Evolutionary conservation across 2,329 filamentous ascomycete genomes (phyloP).

Genomic region (Arthrobotrys sphaeroides): DNA sequence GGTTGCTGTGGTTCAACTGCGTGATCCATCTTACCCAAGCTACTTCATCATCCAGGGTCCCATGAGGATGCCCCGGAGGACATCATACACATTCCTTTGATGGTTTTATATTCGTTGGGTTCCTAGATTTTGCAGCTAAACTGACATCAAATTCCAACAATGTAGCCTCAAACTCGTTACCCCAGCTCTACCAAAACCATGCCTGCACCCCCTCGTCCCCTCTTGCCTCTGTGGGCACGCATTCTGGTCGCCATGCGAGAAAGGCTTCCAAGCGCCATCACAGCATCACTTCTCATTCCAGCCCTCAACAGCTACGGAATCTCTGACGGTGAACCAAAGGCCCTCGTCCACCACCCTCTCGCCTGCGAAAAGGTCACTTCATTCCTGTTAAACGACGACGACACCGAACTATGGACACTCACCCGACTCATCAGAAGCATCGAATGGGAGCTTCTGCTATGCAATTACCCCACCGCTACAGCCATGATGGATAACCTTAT

Average conservation of each 20-base stretch:
- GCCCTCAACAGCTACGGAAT: slow-evolving; percentile 1
- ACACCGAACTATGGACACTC: slow-evolving; percentile 12
- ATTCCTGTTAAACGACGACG: slow-evolving; percentile 11
- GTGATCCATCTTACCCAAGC: too few species aligned
- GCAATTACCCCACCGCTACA: slow-evolving; percentile 5
- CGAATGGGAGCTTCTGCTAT: slow-evolving; percentile 37
- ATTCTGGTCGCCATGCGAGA: background rate
- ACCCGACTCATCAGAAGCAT: slow-evolving; percentile 7
- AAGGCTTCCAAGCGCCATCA: background rate
- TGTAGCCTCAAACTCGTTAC: background rate
- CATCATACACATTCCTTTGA: too few species aligned
- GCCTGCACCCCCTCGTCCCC: background rate
- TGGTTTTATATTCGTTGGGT: too few species aligned
- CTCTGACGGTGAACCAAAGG: slow-evolving; percentile 7
- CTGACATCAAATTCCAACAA: background rate
- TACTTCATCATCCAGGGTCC: too few species aligned
- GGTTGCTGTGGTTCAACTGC: too few species aligned
- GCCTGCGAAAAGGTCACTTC: slow-evolving; percentile 29
- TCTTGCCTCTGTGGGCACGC: background rate
- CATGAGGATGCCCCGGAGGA: too few species aligned
- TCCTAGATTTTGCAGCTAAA: too few species aligned
- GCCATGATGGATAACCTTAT: background rate
- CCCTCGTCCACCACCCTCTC: slow-evolving; percentile 18
- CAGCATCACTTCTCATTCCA: background rate
- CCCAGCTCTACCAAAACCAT: background rate